phyloP scores from a whole-genome alignment of 768 basidiomycete species.

The Lentinula boryana region DNA sequence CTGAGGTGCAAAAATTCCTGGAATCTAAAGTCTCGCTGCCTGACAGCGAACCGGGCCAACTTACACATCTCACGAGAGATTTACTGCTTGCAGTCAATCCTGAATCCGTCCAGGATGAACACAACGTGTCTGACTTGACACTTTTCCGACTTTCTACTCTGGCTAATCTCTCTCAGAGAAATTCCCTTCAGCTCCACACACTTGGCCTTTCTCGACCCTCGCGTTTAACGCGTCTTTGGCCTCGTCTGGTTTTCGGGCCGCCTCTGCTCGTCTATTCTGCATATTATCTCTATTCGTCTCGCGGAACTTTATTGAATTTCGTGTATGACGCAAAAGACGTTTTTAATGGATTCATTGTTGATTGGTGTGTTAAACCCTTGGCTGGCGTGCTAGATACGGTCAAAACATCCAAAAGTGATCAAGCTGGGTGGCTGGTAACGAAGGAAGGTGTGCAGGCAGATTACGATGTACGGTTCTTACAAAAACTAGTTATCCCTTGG shows the following conservation, averaged over 20 bases:
- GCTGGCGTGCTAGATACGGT: constrained; percentile 78
- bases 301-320: constrained; percentile 50
- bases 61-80: neutral
- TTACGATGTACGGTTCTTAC: constrained; percentile 53
- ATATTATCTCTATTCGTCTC: constrained; percentile 50
- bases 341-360: constrained; percentile 61
- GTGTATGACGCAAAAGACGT: constrained; percentile 62
- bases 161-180: neutral
- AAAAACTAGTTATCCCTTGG: neutral
- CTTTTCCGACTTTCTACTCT: constrained; percentile 18
- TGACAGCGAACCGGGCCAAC: neutral
- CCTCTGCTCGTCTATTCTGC: constrained; percentile 52
- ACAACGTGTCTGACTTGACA: constrained; percentile 18
- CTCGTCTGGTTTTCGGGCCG: constrained; percentile 71
- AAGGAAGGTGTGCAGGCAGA: constrained; percentile 83
- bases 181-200: neutral
- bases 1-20: constrained; percentile 27
- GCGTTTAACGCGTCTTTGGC: constrained; percentile 70
- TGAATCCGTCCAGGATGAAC: constrained; percentile 3
- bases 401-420: constrained; percentile 46
- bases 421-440: constrained; percentile 72
- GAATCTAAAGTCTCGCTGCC: neutral
- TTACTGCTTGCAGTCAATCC: neutral
- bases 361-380: constrained; percentile 87
- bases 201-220: constrained; percentile 57